Conservation (phyloP, 2,329 filamentous ascomycete genomes). For the Colletotrichum tofieldiae region DNA sequence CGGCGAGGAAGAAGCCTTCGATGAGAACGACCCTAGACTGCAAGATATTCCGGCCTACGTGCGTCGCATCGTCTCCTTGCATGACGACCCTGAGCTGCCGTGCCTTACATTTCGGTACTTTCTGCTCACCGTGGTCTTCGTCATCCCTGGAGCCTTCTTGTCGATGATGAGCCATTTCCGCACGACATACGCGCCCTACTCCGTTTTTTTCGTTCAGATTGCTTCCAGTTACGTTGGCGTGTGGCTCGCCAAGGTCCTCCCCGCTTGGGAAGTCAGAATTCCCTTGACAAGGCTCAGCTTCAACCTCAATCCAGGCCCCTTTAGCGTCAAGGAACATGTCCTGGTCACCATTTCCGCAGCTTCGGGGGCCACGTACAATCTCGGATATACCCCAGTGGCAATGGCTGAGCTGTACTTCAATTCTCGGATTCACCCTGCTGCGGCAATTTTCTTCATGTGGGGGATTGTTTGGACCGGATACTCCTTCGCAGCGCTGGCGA, state of each 20-base stretch:
- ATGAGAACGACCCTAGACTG: constrained; percentile 66
- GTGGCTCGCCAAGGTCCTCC: constrained; percentile 67
- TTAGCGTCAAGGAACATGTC: constrained; percentile 65
- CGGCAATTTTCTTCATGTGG: constrained; percentile 74
- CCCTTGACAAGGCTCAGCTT: constrained; percentile 65
- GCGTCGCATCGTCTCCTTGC: constrained; percentile 34
- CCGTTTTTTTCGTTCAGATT: constrained; percentile 63
- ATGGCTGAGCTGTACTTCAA: constrained; percentile 72
- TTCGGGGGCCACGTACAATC: constrained; percentile 67
- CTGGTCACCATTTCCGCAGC: constrained; percentile 66
- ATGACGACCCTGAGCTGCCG: constrained; percentile 65
- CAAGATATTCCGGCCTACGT: constrained; percentile 66
- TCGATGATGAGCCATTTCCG: constrained; percentile 61
- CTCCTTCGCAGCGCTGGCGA: constrained; percentile 70
- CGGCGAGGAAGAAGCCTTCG: constrained; percentile 49
- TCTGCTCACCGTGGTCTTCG: constrained; percentile 67
- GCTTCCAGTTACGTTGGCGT: constrained; percentile 69
- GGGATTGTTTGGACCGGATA: constrained; percentile 71
- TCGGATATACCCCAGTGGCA: constrained; percentile 37
- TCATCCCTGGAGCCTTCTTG: constrained; percentile 69
- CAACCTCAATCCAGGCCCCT: constrained; percentile 62
- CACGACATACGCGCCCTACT: constrained; percentile 52
- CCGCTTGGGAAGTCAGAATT: constrained; percentile 61
- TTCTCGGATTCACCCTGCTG: constrained; percentile 65
- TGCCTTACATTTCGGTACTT: constrained; percentile 74